These are phyloP conservation scores for Suillus ampliporus DNA, from an alignment of 768 basidiomycete genomes.

Conservation along the genomic window DNA sequence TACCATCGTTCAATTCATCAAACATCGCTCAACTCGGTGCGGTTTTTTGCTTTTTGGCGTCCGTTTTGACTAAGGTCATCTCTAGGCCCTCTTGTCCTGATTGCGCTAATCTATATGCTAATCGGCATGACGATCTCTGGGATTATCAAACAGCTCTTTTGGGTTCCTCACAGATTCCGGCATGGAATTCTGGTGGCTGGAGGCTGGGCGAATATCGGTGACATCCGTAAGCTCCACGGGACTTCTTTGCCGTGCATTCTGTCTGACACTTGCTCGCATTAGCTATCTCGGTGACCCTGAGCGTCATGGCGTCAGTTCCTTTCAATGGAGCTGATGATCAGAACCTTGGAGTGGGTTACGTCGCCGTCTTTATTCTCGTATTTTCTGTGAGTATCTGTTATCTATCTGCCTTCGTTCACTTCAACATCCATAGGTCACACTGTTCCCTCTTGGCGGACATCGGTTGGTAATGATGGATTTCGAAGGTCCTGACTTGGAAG, in stretches of 20 bases:
- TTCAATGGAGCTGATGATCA: conserved; percentile 65
- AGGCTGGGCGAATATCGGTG: conserved; percentile 71
- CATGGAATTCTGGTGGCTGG: conserved; percentile 74
- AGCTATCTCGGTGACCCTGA: conserved; percentile 73
- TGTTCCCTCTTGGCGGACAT: conserved; percentile 68
- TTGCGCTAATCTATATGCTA: conserved; percentile 63
- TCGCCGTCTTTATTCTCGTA: conserved; percentile 63
- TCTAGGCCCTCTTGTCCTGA: conserved; percentile 64
- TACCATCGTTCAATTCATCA: conserved; percentile 64
- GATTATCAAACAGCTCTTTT: conserved; percentile 65
- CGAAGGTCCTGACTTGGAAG: conserved; percentile 63
- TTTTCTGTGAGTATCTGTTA: conserved; percentile 51
- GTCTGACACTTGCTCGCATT: neutral
- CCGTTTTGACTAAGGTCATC: neutral
- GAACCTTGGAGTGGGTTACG: conserved; percentile 68
- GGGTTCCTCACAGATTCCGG: conserved; percentile 80
- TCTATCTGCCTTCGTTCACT: neutral
- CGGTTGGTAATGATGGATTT: conserved; percentile 66
- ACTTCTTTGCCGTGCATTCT: neutral
- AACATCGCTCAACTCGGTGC: conserved; percentile 62
- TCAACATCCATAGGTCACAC: conserved; percentile 49
- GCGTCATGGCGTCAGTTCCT: conserved; percentile 62
- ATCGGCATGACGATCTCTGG: conserved; percentile 61
- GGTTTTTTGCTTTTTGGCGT: conserved; percentile 12
- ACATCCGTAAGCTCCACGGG: conserved; percentile 58